Evolutionary conservation across 2,329 filamentous ascomycete species (phyloP).

Genomic region (Samsoniella hepiali): DNA sequence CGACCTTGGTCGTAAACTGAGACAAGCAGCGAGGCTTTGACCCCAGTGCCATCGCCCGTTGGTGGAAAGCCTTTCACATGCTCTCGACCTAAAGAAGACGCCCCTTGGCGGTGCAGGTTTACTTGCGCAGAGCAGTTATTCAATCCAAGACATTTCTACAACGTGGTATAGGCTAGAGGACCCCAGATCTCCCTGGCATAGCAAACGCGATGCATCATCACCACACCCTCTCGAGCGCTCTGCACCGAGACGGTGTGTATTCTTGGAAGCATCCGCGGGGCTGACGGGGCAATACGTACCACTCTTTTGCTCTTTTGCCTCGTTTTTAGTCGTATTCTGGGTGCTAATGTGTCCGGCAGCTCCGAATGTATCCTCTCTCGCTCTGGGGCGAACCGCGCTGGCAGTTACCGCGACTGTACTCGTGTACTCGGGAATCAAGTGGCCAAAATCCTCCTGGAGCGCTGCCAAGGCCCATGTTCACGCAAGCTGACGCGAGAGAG

Average conservation of each 20-base stretch:
- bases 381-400: background rate
- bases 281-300: background rate
- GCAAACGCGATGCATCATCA: constrained; percentile 16
- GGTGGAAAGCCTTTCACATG: constrained; percentile 18
- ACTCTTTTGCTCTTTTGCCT: constrained; percentile 1
- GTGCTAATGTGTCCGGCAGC: constrained; percentile 7
- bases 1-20: constrained; percentile 22
- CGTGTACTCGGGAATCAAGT: background rate
- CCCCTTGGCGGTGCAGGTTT: background rate
- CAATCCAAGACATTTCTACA: constrained; percentile 13
- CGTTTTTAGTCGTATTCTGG: constrained; percentile 1
- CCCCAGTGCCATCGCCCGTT: constrained; percentile 19
- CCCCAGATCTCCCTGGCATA: background rate
- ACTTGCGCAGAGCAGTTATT: background rate
- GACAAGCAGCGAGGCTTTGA: constrained; percentile 27
- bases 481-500: constrained; percentile 7
- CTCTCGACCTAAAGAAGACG: background rate
- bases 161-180: constrained; percentile 2
- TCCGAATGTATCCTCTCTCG: background rate
- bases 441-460: background rate
- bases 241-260: background rate
- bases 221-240: constrained; percentile 10
- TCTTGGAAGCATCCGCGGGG: constrained; percentile 11
- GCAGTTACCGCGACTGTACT: background rate
- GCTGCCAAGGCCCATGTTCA: constrained; percentile 17